Percentiles rank a stretch among this genome's conserved stretches.
These are phyloP conservation scores for Quercus phellos DNA, from an alignment of 331 rosid genomes.

Conservation along the genomic window DNA sequence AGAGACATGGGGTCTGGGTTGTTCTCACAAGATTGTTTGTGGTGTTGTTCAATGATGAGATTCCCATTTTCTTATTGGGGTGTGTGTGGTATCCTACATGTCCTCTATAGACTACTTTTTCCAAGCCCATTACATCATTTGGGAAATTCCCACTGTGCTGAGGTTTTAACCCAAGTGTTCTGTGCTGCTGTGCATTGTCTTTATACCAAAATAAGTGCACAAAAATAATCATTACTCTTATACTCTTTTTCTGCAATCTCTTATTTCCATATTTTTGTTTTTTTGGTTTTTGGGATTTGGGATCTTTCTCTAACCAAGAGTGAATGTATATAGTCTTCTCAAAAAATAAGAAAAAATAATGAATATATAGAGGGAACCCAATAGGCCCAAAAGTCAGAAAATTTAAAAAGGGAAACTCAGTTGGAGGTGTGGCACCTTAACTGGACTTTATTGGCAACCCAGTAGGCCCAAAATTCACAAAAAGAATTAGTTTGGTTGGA, in stretches of 20 bases:
- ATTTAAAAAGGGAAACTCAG: no score
- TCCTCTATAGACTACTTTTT: conserved; percentile 15
- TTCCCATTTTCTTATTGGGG: conserved; percentile 34
- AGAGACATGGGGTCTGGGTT: conserved; percentile 22
- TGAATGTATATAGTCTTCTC: no score
- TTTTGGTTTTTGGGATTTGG: neutral
- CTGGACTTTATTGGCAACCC: no score
- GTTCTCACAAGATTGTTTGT: conserved; percentile 21
- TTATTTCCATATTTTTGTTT: neutral
- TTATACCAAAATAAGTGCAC: neutral
- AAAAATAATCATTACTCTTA: no score
- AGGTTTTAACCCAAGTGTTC: neutral
- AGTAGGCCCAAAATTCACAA: no score
- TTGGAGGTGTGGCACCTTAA: no score
- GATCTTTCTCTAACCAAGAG: no score
- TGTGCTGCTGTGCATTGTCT: neutral
- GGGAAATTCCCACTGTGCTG: neutral
- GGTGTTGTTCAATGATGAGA: conserved; percentile 48
- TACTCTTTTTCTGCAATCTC: neutral
- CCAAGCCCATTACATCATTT: conserved; percentile 3
- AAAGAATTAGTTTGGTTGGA: no score
- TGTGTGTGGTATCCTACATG: conserved; percentile 31
- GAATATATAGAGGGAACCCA: no score
- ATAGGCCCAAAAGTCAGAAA: no score
- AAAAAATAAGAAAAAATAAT: no score